Base-by-base conservation (phyloP, 495 filamentous ascomycete genomes). In the Aspergillus sclerotiicarbonarius region DNA sequence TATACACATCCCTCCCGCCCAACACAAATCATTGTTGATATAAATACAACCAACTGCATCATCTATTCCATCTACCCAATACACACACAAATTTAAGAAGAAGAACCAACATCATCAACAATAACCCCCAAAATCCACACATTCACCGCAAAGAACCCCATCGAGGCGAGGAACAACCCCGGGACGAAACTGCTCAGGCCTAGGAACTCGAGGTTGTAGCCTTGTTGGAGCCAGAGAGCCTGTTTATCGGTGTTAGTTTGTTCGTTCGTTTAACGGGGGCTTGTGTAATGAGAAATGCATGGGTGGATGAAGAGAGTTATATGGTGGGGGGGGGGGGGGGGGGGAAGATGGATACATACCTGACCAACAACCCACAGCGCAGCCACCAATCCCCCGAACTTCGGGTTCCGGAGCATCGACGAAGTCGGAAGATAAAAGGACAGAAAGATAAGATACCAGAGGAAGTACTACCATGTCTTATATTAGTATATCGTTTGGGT, bases 381-480 rank as follows among this genome's bases (percentile, higher is more conserved):
- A 12, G 87, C 69, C 0, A 87, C 88, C 0, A 72, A 61, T 0
- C 92, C 55, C 0, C 94, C 94, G 5, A 87, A 65, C 3, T 57
- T 45, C 1, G 82, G 84, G 7, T 71, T 74, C 2, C 61, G 67
- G 1, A 96, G 73, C 12, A 98, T 79, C 1, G 87, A 88, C 0
- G 91, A 96, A 6, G 70, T 73, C 0, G 94, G 91, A 0, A 98
- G 84, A 68, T 98, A 96, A 44, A 97, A 86, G 0, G 94, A 93
- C 15, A 98, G 81, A 57, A 98, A 86, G 56, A 96, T 82, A 61
- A 96, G 84, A 71, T 98, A 97, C 94, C 94, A 98, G 56, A 98
- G 82, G 69, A 98, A 98, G 67, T 98, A 98, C 92, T 96, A 62
- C 9, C 31, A 25, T 48, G 15, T 32, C 12, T 41, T 49, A 8